Evolutionary conservation across 2,329 filamentous ascomycete genomes (phyloP), one percentile per base, ranked within the genome.

Genomic region (Truncatella angustata): DNA sequence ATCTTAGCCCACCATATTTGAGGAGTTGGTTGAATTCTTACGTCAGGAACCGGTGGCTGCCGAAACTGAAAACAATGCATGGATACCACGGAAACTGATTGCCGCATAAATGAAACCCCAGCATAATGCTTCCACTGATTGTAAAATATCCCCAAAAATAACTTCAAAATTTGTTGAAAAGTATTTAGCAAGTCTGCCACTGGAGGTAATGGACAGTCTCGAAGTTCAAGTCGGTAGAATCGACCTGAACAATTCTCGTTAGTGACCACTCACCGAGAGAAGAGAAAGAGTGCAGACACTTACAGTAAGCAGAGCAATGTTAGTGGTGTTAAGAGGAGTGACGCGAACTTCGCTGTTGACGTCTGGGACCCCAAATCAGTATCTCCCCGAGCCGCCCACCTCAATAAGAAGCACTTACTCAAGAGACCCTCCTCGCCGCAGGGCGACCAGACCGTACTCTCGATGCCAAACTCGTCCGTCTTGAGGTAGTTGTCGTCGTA

Each of bases 331-430:
- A 11, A 54, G 30, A 11, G 63, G 60, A 10, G 51, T 51, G 46
- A 66, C 52, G 55, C 73, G 73, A 57, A 76, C 69, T 59, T 78
- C 74, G 26, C 75, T 78, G 69, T 80, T 79, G 70, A 80, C 76
- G 67, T 80, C 80, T 44, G 10, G 5, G 28, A 10, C 24, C 24
- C n/a, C 28, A 28, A 5, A 14, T 44, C 4, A 44, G 23, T 24
- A 43, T 23, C 4, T 18, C 12, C 37, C 37, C 18, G 4, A 11
- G n/a, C 16, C 21, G 24, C n/a, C 16, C 20, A 21, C 4, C 4
- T 24, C 4, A 1, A 4, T 4, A 16, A 5, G 16, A n/a, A n/a
- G 16, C 10, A 44, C 40, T n/a, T 77, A 67, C 79, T 80, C 59
- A 80, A 70, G 55, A 76, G 66, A 53, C 74, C 75, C 35, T 73